Conservation (phyloP, 768 basidiomycete species). For the Suillus lakei region DNA sequence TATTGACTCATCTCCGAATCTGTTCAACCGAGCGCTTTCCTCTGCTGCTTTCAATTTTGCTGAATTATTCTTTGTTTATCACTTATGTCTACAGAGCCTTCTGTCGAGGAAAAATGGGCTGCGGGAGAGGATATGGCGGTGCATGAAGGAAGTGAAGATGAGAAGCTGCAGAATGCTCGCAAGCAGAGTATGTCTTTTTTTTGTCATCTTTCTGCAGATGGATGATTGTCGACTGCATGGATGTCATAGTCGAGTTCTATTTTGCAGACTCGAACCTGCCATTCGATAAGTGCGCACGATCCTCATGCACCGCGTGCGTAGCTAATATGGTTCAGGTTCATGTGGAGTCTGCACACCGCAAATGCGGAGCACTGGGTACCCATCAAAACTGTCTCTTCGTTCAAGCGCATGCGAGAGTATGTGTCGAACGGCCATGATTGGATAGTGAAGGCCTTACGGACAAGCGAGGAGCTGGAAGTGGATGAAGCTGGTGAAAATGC, state of each 20-base stretch:
- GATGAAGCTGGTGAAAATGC: conserved; percentile 76
- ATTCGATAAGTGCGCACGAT: conserved; percentile 69
- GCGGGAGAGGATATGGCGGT: conserved; percentile 23
- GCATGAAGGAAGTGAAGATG: conserved; percentile 41
- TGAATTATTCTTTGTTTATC: conserved; percentile 12
- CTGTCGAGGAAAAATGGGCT: conserved; percentile 13
- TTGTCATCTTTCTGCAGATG: neutral
- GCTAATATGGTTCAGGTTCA: conserved; percentile 63
- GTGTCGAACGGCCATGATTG: conserved; percentile 63
- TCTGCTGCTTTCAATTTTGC: neutral
- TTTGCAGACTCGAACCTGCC: conserved; percentile 97
- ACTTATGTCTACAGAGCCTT: conserved; percentile 26
- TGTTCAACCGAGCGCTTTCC: neutral
- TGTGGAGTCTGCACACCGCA: conserved; percentile 89
- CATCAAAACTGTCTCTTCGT: conserved; percentile 83
- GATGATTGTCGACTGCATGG: neutral
- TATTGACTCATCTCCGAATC: neutral
- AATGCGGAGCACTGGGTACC: conserved; percentile 90
- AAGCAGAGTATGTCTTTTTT: conserved; percentile 53
- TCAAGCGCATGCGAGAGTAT: conserved; percentile 93
- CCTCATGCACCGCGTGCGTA: neutral
- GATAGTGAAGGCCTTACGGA: conserved; percentile 68
- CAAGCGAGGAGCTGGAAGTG: conserved; percentile 66
- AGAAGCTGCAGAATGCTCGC: conserved; percentile 51
- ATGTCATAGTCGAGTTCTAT: conserved; percentile 85